Evolutionary conservation across 2,329 filamentous ascomycete species (phyloP), one percentile per base, ranked within the genome.

Genomic region (Fusarium odoratissimum): DNA sequence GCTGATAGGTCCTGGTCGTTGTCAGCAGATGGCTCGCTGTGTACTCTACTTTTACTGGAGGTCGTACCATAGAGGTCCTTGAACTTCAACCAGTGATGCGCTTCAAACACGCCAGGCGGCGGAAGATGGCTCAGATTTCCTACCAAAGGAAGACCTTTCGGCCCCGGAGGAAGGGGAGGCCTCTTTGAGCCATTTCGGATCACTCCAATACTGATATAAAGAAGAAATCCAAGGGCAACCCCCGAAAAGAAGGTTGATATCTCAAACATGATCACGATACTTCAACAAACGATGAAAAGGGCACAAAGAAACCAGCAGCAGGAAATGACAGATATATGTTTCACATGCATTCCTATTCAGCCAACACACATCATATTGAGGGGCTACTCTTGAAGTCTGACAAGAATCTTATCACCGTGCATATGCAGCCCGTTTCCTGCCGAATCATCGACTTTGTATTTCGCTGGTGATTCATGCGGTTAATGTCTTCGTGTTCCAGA

Each of bases 61-160:
- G 7, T 9, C 14, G 10, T 12, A 66, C 73, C 73, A 35, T 75
- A 74, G 1, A 65, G 21, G 2, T 66, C 55, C n/a, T 72, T 75
- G 19, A 72, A 58, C n/a, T 67, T 72, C 4, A 75, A 13, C 73
- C 73, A 75, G 52, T 75, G 73, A 16, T 63, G 64, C 4, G 71
- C 64, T 13, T 74, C 73, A 9, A 72, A 33, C 0, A 46, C 46
- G 1, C 61, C 68, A 0, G 58, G 58, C 30, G 60, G 30, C 6
- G 73, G 73, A 16, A 75, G 33, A 8, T 75, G 64, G 21, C 41
- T 67, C 7, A 75, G 8, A 7, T 74, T 75, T 6, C 70, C 73
- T 1, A 72, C 4, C 6, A 75, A 3, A 30, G 73, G 73, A 8
- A 75, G 25, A 1, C 71, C 62, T 17, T 65, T 75, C 1, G 73